Percentiles rank a stretch among this genome's conserved stretches.
These are phyloP conservation scores for Thermomucor indicae-seudaticae DNA, from an alignment of 371 early-diverging fungal species.

Conservation along the genomic window DNA sequence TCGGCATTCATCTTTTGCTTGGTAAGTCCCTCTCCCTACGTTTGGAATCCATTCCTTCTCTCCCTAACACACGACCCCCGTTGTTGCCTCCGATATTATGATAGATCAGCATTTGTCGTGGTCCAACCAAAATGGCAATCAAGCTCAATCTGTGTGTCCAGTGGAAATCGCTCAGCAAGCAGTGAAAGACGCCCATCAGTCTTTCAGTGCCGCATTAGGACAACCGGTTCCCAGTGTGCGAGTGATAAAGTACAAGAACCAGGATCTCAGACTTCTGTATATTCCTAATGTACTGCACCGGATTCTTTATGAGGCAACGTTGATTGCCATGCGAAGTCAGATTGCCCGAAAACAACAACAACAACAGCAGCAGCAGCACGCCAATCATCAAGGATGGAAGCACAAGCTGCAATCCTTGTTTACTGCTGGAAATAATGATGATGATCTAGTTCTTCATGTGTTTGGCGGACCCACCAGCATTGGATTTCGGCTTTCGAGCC, in stretches of 20 bases:
- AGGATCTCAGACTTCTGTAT: constrained; percentile 49
- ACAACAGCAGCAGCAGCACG: neutral
- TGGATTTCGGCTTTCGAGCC: constrained; percentile 26
- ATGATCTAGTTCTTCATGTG: constrained; percentile 7
- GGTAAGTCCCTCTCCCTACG: constrained; percentile 22
- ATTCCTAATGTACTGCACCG: constrained; percentile 66
- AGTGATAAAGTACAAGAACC: neutral
- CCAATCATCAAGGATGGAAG: neutral
- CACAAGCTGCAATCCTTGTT: neutral
- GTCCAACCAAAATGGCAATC: constrained; percentile 5
- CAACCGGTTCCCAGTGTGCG: constrained; percentile 13
- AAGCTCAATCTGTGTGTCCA: constrained; percentile 57
- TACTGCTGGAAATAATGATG: neutral
- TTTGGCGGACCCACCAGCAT: constrained; percentile 39
- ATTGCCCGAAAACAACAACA: constrained; percentile 5
- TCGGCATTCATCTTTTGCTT: constrained; percentile 60
- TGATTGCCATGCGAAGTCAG: constrained; percentile 51
- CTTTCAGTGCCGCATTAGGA: constrained; percentile 35
- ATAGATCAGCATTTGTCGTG: constrained; percentile 12
- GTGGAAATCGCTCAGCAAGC: constrained; percentile 60
- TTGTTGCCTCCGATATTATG: neutral
- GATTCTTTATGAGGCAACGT: constrained; percentile 63
- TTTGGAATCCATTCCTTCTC: no score
- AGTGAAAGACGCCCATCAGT: constrained; percentile 52
- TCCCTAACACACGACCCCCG: neutral